Base-by-base conservation (phyloP, 805 yeast genomes). In the Myxozyma geophila region DNA sequence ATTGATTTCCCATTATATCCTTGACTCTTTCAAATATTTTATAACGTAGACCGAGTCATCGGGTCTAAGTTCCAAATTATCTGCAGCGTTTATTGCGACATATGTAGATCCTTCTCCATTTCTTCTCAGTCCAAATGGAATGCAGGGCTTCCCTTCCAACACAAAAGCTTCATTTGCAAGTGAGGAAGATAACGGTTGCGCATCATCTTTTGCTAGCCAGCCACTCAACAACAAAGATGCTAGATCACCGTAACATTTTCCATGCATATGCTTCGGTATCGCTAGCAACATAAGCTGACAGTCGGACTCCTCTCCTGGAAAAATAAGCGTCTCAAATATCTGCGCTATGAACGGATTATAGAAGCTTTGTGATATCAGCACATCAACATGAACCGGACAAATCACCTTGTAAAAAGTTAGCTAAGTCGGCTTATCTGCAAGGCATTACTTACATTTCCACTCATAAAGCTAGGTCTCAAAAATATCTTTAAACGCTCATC, bases 391-490 rank as follows among this genome's bases (percentile, higher is more conserved):
- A 13, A 21, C 36, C 2, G 61, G 64, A 21, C 60, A 61, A 13
- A 61, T 21, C 6, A 50, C 54, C 47, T 43, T 8, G 2, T 7
- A 43, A 6, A n/a, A 43, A 2, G 47, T 43, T 19, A 39, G 43
- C n/a, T 39, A 39, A 57, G 58, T 37, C 35, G 8, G 7, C 21
- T 10, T 4, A 28, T 35, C 41, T 7, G 21, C 15, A 5, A 52
- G 28, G 41, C 15, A 33, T n/a, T 7, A 37, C 55, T 19, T 50
- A 55, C 60, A 36, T 57, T 57, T 8, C 64, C 64, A 41, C 58
- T 55, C 60, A 61, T 61, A 50, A 61, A 61, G n/a, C 64, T 61
- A 7, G 64, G 60, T 17, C 64, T 46, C 49, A 61, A 41, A 37
- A 61, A 61, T 37, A 33, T 60, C 40, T 43, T 54, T 19, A 61